These are phyloP conservation scores for Solanum ossicruentum DNA, from an alignment of 257 asterid genomes.

Conservation along the genomic window DNA sequence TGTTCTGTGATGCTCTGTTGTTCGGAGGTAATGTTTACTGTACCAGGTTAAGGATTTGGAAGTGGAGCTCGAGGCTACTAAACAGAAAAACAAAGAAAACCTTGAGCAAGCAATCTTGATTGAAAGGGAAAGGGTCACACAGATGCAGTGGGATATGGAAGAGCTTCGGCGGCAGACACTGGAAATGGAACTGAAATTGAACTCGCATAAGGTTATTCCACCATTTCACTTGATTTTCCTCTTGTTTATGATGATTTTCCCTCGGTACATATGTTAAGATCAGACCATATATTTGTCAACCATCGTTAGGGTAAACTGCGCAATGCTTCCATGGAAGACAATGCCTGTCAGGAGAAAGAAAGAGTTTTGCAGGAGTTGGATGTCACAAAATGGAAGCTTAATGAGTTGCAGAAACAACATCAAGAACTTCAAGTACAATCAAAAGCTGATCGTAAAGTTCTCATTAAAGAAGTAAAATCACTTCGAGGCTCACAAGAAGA, in stretches of 20 bases:
- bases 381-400: conserved; percentile 39
- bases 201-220: conserved; percentile 43
- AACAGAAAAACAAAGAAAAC: conserved; percentile 76
- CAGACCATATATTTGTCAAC: neutral
- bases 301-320: conserved; percentile 32
- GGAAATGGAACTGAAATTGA: conserved; percentile 82
- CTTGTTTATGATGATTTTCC: conserved; percentile 3
- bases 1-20: neutral
- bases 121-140: conserved; percentile 89
- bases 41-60: conserved; percentile 91
- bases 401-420: conserved; percentile 49
- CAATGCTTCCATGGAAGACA: conserved; percentile 12
- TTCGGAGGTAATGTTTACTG: neutral
- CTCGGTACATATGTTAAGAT: conserved; percentile 1
- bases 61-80: conserved; percentile 87
- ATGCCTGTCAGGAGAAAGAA: conserved; percentile 32
- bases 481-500: conserved; percentile 68
- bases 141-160: conserved; percentile 99
- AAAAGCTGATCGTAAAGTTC: conserved; percentile 79
- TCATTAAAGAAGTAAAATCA: conserved; percentile 85
- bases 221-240: conserved; percentile 6
- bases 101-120: conserved; percentile 80
- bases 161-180: conserved; percentile 69
- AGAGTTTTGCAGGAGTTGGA: conserved; percentile 43
- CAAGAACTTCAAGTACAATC: conserved; percentile 70